Evolutionary conservation across 495 filamentous ascomycete species (phyloP).

Genomic region (Hypoxylon rickii): DNA sequence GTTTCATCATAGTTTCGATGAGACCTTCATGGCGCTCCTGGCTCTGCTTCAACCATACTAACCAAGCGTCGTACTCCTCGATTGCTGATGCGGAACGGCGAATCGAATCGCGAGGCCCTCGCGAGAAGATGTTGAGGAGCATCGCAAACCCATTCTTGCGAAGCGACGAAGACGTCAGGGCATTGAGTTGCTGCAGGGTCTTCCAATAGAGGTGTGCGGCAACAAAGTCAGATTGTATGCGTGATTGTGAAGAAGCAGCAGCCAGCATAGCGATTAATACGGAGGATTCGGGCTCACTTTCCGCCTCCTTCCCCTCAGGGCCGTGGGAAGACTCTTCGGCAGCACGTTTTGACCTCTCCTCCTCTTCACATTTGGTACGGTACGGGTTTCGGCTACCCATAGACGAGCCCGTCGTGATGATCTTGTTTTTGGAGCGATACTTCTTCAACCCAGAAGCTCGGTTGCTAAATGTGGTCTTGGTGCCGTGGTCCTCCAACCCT

Average conservation of each 20-base stretch:
- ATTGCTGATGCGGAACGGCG: conserved; percentile 67
- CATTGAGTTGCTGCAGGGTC: conserved; percentile 66
- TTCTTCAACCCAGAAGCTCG: conserved; percentile 58
- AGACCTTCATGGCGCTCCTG: conserved; percentile 69
- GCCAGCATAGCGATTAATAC: conserved; percentile 70
- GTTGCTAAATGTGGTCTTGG: conserved; percentile 65
- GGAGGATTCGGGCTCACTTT: conserved; percentile 42
- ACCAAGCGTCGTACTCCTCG: conserved; percentile 75
- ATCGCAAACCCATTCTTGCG: conserved; percentile 67
- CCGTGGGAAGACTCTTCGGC: conserved; percentile 37
- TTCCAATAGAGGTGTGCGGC: conserved; percentile 71
- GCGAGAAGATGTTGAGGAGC: conserved; percentile 71
- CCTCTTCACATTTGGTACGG: conserved; percentile 48
- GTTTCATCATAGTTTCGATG: conserved; percentile 69
- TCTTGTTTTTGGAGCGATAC: conserved; percentile 54
- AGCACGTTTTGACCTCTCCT: conserved; percentile 36
- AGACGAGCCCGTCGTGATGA: conserved; percentile 51
- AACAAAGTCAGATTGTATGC: conserved; percentile 70
- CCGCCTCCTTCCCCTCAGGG: conserved; percentile 40
- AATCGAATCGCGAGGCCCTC: conserved; percentile 69
- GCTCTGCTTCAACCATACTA: conserved; percentile 74
- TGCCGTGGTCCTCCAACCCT: conserved; percentile 56
- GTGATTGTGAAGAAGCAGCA: conserved; percentile 67
- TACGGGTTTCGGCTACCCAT: conserved; percentile 61
- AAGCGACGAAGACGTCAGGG: conserved; percentile 64